A percentile compares a stretch with the other conserved stretches of the same genome.
Evolutionary conservation across 1,139 yeast genomes (phyloP).

Genomic region (Yamadazyma membranifaciens): DNA sequence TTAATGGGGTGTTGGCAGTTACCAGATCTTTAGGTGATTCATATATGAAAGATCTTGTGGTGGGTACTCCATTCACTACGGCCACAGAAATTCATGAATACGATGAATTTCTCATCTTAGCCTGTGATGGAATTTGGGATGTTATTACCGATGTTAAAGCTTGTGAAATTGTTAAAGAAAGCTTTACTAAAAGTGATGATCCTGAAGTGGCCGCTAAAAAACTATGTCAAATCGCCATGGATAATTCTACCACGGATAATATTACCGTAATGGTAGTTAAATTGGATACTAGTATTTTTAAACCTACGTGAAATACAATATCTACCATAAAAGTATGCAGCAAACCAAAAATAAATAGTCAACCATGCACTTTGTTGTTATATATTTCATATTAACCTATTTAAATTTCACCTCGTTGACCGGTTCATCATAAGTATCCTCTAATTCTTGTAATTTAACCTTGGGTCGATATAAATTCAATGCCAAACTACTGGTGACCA

Average conservation of each 20-base stretch:
- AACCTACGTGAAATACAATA: background rate
- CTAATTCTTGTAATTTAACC: constrained; percentile 20
- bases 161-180: constrained; percentile 61
- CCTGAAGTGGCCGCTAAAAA: constrained; percentile 68
- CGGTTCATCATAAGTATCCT: constrained; percentile 7
- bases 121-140: constrained; percentile 97
- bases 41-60: constrained; percentile 85
- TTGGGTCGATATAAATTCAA: constrained; percentile 47
- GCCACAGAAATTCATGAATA: constrained; percentile 65
- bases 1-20: constrained; percentile 93
- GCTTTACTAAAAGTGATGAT: constrained; percentile 25
- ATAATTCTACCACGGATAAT: constrained; percentile 83
- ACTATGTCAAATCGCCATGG: constrained; percentile 75
- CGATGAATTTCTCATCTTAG: constrained; percentile 77
- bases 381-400: background rate
- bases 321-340: background rate
- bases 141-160: constrained; percentile 82
- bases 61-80: constrained; percentile 91
- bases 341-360: background rate
- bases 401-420: constrained; percentile 5
- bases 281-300: constrained; percentile 44
- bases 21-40: constrained; percentile 94
- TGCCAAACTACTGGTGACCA: constrained; percentile 55
- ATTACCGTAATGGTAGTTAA: constrained; percentile 87
- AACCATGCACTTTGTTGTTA: background rate